phyloP scores from a whole-genome alignment of 108 stramenopile species.

The Nannochloropsis salina region DNA sequence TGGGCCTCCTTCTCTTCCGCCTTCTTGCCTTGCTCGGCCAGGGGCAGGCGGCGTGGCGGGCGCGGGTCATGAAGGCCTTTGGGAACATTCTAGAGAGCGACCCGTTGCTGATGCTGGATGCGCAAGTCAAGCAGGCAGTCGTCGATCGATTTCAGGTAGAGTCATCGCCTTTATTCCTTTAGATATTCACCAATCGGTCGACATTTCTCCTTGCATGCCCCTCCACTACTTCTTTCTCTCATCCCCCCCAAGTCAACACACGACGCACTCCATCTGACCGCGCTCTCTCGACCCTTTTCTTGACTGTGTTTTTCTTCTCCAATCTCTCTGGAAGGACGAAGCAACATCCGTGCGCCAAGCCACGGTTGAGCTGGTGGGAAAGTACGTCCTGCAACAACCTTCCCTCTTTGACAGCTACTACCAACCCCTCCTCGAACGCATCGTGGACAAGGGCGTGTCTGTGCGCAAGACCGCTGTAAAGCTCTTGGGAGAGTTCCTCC shows the following conservation, averaged over 20 bases:
- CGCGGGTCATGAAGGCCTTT: constrained; percentile 19
- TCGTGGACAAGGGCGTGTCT: constrained; percentile 77
- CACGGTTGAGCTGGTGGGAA: constrained; percentile 77
- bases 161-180: no score
- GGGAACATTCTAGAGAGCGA: constrained; percentile 1
- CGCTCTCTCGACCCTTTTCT: neutral
- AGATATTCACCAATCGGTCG: neutral
- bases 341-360: constrained; percentile 86
- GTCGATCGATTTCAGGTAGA: neutral
- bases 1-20: neutral
- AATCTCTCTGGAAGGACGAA: constrained; percentile 59
- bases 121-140: constrained; percentile 1
- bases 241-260: neutral
- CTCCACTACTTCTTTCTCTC: neutral
- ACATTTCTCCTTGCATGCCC: neutral
- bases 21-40: neutral
- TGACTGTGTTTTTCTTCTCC: neutral
- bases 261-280: no score
- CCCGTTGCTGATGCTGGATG: neutral
- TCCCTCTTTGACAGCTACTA: constrained; percentile 72
- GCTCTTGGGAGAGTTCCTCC: constrained; percentile 73
- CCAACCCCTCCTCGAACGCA: constrained; percentile 63
- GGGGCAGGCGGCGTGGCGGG: neutral
- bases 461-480: constrained; percentile 74
- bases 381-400: constrained; percentile 70